Base-by-base conservation (phyloP, 116 monocot species). In the Dioscorea cayenensis region DNA sequence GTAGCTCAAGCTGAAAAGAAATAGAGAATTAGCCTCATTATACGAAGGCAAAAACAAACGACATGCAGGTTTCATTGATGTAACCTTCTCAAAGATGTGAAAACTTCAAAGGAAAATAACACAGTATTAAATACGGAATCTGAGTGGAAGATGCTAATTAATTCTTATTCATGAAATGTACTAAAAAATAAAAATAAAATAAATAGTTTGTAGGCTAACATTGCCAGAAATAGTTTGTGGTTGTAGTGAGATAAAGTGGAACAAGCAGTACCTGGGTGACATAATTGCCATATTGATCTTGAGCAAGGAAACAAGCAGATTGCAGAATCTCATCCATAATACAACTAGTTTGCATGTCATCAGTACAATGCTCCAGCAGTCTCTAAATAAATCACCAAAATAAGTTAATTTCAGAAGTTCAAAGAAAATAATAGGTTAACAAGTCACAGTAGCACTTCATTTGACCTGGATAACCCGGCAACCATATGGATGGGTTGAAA, bases 201-300 rank as follows among this genome's bases (percentile, higher is more conserved):
- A 43, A 43, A 43, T 43, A 43, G 1, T 43, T 43, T 43, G 43
- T 43, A 12, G 43, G 43, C 43, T 1, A 32, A 43, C 43, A 43
- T 43, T 7, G 12, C 5, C 12, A 43, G 43, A 43, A 43, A 55
- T 55, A 55, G 2, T 55, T 55, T n/a, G n/a, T 5, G 14, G 55
- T 3, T 12, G 55, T 16, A 5, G 55, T 0, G 2, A 16, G n/a
- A 55, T 55, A 55, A 55, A n/a, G 18, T 19, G n/a, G 55, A 18
- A 18, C 55, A 55, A 55, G 2, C 55, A 55, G 2, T 65, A 96
- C 96, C 90, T 96, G 96, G 36, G 86, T 92, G 27, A 96, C 92
- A 88, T 96, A 96, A 79, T 96, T 96, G 32, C 92, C 96, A 75
- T 96, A 96, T 71, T 96, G 96, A 51, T 92, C 90, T 73, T 92